Percentiles rank a stretch among this genome's conserved stretches.
Evolutionary conservation across 1,139 yeast species (phyloP).

Genomic region (Debaryomycetaceae sp.): DNA sequence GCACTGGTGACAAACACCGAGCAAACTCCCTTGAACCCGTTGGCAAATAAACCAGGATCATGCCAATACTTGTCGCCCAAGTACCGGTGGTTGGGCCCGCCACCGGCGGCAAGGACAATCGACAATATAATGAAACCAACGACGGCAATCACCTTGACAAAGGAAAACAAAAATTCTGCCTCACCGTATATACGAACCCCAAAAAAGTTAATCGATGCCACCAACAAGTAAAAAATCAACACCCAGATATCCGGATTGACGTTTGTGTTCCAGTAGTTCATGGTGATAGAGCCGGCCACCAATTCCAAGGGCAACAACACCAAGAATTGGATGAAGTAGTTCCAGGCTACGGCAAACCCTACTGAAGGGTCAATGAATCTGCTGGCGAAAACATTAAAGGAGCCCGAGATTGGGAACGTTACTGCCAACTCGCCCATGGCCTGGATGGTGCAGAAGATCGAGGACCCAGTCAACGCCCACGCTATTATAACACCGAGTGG

Average conservation of each 20-base stretch:
- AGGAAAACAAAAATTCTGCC: constrained; percentile 29
- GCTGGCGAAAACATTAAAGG: constrained; percentile 28
- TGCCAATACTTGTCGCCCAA: constrained; percentile 28
- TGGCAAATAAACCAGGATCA: constrained; percentile 29
- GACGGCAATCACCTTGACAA: constrained; percentile 29
- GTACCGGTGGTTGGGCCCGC: constrained; percentile 22
- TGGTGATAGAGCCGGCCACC: constrained; percentile 30
- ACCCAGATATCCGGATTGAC: constrained; percentile 33
- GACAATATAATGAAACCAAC: constrained; percentile 29
- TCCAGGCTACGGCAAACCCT: constrained; percentile 35
- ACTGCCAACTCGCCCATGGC: constrained; percentile 34
- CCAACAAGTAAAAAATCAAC: constrained; percentile 24
- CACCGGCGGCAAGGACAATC: constrained; percentile 30
- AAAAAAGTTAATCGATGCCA: constrained; percentile 27
- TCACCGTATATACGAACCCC: constrained; percentile 34
- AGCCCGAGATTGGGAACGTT: constrained; percentile 31
- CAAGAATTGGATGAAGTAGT: constrained; percentile 25
- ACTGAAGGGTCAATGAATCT: constrained; percentile 32
- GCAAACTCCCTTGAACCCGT: constrained; percentile 41
- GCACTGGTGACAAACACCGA: constrained; percentile 39
- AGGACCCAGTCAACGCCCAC: constrained; percentile 27
- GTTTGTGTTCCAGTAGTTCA: constrained; percentile 25
- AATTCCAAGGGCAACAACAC: constrained; percentile 27
- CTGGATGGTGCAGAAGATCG: constrained; percentile 29
- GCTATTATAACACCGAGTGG: constrained; percentile 55